Conservation (phyloP, 2,329 filamentous ascomycete genomes). For the Fonsecaea nubica region DNA sequence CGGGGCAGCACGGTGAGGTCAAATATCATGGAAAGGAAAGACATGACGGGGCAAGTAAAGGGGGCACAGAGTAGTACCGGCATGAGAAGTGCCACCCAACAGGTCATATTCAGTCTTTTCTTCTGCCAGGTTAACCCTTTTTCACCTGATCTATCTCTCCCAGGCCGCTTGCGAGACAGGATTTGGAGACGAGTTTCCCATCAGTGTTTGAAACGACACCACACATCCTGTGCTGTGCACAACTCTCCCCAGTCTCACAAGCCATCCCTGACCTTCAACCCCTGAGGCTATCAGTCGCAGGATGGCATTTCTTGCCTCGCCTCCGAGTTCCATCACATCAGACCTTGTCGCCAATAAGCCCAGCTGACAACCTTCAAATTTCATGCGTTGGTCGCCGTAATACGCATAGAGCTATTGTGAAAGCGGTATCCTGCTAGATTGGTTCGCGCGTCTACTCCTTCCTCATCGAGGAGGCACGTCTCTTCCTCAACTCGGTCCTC, state of each 20-base stretch:
- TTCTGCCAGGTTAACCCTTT: slow-evolving; percentile 12
- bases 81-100: background rate
- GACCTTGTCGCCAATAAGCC: background rate
- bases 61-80: background rate
- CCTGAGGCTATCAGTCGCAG: background rate
- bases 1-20: background rate
- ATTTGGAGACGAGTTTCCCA: slow-evolving; percentile 8
- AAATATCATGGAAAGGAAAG: background rate
- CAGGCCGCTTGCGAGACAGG: slow-evolving; percentile 14
- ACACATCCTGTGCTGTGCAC: slow-evolving; percentile 14
- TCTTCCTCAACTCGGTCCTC: slow-evolving; percentile 94
- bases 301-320: slow-evolving; percentile 1
- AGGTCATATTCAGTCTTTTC: slow-evolving; percentile 6
- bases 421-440: background rate
- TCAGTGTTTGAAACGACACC: slow-evolving; percentile 26
- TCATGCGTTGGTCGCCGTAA: background rate
- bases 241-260: slow-evolving; percentile 14
- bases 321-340: background rate
- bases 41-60: background rate
- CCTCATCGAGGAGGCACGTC: slow-evolving; percentile 95
- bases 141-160: slow-evolving; percentile 8
- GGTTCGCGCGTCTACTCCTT: slow-evolving; percentile 61
- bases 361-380: background rate
- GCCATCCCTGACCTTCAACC: background rate
- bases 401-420: background rate